phyloP scores from a whole-genome alignment of 108 stramenopile species.

The Asterionellopsis glacialis region DNA sequence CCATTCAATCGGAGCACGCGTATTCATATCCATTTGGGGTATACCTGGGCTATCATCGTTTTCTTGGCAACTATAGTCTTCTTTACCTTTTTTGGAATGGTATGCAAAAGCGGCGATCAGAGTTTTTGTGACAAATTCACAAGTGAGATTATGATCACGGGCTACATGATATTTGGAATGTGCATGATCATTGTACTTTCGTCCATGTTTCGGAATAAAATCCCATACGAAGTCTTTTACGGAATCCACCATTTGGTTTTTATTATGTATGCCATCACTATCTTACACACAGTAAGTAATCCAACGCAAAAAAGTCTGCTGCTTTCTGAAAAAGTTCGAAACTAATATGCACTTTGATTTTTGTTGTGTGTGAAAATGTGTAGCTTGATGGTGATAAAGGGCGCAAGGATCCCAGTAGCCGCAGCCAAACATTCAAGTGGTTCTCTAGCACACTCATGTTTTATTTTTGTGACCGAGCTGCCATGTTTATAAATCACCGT shows the following conservation, averaged over 20 bases:
- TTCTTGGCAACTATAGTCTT: constrained; percentile 33
- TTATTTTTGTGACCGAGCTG: constrained; percentile 34
- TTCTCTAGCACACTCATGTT: constrained; percentile 31
- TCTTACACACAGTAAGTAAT: constrained; percentile 26
- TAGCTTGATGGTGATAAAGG: constrained; percentile 17
- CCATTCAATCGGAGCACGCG: constrained; percentile 26
- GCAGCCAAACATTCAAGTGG: constrained; percentile 49
- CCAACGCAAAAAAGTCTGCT: too few relatives aligned
- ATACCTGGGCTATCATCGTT: constrained; percentile 29
- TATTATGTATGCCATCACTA: constrained; percentile 33
- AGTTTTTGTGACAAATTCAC: constrained; percentile 43
- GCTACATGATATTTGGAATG: constrained; percentile 30
- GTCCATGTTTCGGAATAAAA: constrained; percentile 27
- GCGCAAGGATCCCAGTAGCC: constrained; percentile 12
- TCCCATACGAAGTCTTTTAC: constrained; percentile 42
- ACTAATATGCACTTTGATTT: too few relatives aligned
- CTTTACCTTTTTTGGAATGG: neutral
- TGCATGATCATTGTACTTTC: constrained; percentile 27
- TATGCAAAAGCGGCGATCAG: constrained; percentile 36
- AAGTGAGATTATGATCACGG: constrained; percentile 32
- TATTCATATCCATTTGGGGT: constrained; percentile 42
- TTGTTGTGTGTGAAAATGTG: too few relatives aligned
- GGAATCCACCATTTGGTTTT: constrained; percentile 33
- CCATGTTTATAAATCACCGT: constrained; percentile 34
- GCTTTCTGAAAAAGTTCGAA: too few relatives aligned